Evolutionary conservation across 1,284 basidiomycete species (phyloP).

Genomic region (Tilletia walkeri): DNA sequence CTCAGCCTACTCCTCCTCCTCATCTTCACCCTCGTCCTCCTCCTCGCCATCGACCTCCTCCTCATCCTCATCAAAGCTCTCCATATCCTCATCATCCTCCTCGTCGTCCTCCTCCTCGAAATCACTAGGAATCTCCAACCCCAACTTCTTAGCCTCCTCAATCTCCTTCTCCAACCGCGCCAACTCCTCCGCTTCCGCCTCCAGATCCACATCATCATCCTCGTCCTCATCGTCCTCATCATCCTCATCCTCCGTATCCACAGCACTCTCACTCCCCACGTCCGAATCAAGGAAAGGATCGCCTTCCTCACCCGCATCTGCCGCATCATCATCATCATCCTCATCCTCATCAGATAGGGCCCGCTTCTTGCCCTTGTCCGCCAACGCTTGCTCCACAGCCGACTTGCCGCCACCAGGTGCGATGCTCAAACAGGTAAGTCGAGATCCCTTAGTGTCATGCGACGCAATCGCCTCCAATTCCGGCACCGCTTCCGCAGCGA

Average conservation of each 20-base stretch:
- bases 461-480: conserved; percentile 32
- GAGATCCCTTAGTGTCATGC: conserved; percentile 48
- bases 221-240: conserved; percentile 30
- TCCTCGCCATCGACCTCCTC: conserved; percentile 19
- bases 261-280: conserved; percentile 14
- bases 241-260: conserved; percentile 27
- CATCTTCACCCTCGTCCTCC: neutral
- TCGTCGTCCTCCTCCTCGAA: neutral
- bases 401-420: conserved; percentile 32
- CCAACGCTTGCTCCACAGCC: conserved; percentile 5
- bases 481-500: conserved; percentile 17
- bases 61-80: conserved; percentile 14
- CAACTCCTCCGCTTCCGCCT: conserved; percentile 38
- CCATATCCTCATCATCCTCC: neutral
- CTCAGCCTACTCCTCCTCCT: neutral
- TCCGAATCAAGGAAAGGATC: conserved; percentile 20
- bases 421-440: conserved; percentile 48
- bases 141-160: conserved; percentile 34
- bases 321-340: conserved; percentile 18
- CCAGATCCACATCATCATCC: conserved; percentile 24
- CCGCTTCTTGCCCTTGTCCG: conserved; percentile 8
- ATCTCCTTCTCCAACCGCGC: conserved; percentile 33
- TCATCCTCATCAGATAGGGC: conserved; percentile 22
- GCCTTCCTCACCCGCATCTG: neutral
- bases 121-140: conserved; percentile 20